phyloP scores from a whole-genome alignment of 164 flowering plant species.

The Malania oleifera region DNA sequence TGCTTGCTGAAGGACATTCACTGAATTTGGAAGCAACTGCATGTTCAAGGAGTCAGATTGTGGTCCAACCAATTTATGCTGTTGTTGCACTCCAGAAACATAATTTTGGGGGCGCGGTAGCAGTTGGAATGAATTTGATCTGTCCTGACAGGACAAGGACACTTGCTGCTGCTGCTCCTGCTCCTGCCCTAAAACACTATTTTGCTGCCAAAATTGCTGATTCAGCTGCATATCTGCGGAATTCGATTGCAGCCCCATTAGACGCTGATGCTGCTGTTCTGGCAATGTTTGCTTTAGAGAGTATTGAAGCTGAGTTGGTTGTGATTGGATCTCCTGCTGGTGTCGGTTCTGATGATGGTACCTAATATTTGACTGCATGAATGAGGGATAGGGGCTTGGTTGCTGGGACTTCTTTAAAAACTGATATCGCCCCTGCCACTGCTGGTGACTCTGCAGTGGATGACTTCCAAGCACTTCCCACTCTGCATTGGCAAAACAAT shows the following conservation, averaged over 20 bases:
- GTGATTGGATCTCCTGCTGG: neutral
- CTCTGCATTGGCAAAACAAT: neutral
- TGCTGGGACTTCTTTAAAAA: neutral
- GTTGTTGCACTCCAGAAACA: slow-evolving; percentile 1
- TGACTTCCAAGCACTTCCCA: neutral
- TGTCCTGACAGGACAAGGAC: neutral
- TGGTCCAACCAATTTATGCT: neutral
- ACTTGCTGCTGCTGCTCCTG: neutral
- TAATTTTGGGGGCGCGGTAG: neutral
- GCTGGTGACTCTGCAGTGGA: neutral
- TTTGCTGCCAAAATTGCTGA: neutral
- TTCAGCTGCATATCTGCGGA: neutral
- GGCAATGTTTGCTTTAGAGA: neutral
- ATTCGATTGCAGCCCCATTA: neutral
- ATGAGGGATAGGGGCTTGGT: neutral
- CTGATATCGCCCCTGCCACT: neutral
- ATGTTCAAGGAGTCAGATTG: too few species aligned
- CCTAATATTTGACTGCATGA: neutral
- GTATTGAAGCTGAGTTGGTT: neutral
- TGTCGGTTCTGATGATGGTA: neutral
- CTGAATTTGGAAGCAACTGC: too few species aligned
- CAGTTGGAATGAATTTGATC: neutral
- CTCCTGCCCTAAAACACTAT: neutral
- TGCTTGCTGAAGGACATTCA: too few species aligned
- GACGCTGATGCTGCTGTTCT: neutral